A percentile compares a stretch with the other conserved stretches of the same genome.
Evolutionary conservation across 2,329 filamentous ascomycete species (phyloP).

Genomic region (Penicillium sp.): DNA sequence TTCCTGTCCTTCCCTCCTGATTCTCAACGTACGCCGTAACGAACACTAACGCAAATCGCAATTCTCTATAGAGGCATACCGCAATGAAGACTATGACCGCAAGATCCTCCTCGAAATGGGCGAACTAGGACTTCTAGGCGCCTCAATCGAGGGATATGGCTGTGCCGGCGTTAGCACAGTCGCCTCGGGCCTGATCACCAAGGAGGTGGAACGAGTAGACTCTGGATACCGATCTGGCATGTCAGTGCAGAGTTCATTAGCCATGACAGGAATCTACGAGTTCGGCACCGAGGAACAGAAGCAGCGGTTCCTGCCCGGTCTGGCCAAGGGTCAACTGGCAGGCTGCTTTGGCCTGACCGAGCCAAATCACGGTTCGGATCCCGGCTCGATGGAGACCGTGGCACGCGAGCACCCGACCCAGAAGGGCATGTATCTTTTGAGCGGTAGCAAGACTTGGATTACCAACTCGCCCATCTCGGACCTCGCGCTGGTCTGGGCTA

Average conservation of each 20-base stretch:
- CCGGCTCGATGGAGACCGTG: conserved; percentile 85
- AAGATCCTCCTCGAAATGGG: conserved; percentile 91
- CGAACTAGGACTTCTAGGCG: conserved; percentile 83
- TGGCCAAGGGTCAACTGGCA: conserved; percentile 81
- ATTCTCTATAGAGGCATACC: conserved; percentile 75
- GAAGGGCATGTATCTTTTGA: conserved; percentile 78
- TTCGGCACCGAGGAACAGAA: conserved; percentile 88
- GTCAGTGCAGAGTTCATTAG: conserved; percentile 91
- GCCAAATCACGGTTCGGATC: conserved; percentile 90
- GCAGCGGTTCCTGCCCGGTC: conserved; percentile 75
- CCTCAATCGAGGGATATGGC: conserved; percentile 83
- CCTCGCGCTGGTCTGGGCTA: conserved; percentile 87
- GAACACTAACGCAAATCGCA: not conserved
- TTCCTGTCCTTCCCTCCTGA: not conserved
- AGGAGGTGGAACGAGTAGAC: conserved; percentile 88
- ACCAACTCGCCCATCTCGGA: conserved; percentile 92
- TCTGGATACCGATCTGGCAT: conserved; percentile 91
- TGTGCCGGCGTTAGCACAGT: conserved; percentile 88
- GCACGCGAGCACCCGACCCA: conserved; percentile 85
- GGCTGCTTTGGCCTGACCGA: conserved; percentile 91
- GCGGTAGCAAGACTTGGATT: conserved; percentile 91
- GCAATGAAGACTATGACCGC: conserved; percentile 83
- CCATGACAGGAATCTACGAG: conserved; percentile 89
- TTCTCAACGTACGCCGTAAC: conserved; percentile 4
- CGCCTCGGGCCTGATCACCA: conserved; percentile 85